Conservation (phyloP, 2,329 filamentous ascomycete species). For the Cladorrhinum sp. region DNA sequence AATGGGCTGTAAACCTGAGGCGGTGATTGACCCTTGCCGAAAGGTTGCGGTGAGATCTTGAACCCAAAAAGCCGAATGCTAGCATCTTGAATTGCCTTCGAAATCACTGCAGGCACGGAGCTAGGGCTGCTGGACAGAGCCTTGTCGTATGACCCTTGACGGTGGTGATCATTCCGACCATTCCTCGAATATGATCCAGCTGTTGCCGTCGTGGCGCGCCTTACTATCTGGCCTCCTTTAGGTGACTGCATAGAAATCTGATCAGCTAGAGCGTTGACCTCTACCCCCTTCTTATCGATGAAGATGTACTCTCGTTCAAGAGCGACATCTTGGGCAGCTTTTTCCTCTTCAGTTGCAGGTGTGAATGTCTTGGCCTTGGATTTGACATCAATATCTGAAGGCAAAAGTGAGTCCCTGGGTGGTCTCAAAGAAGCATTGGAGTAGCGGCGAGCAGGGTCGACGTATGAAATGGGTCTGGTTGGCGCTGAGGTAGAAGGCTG, state of each 20-base stretch:
- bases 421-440: conserved; percentile 41
- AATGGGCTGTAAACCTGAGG: conserved; percentile 77
- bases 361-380: conserved; percentile 15
- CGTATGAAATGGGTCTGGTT: conserved; percentile 37
- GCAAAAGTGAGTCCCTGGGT: conserved; percentile 31
- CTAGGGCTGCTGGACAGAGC: conserved; percentile 63
- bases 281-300: conserved; percentile 90
- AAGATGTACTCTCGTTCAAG: conserved; percentile 94
- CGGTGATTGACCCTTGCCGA: conserved; percentile 65
- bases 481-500: conserved; percentile 51
- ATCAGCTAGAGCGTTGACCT: conserved; percentile 96
- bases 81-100: conserved; percentile 91
- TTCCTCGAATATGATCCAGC: conserved; percentile 66
- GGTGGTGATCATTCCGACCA: conserved; percentile 68
- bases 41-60: conserved; percentile 62
- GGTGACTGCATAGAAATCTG: conserved; percentile 72
- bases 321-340: conserved; percentile 79
- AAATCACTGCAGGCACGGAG: conserved; percentile 85
- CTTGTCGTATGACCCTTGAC: conserved; percentile 77
- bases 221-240: conserved; percentile 62
- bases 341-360: conserved; percentile 56
- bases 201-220: conserved; percentile 69
- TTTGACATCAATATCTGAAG: conserved; percentile 37
- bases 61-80: conserved; percentile 72
- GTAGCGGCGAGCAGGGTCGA: conserved; percentile 38